Conservation (phyloP, 192 early-diverging fungal genomes). For the Entophlyctis luteolus region DNA sequence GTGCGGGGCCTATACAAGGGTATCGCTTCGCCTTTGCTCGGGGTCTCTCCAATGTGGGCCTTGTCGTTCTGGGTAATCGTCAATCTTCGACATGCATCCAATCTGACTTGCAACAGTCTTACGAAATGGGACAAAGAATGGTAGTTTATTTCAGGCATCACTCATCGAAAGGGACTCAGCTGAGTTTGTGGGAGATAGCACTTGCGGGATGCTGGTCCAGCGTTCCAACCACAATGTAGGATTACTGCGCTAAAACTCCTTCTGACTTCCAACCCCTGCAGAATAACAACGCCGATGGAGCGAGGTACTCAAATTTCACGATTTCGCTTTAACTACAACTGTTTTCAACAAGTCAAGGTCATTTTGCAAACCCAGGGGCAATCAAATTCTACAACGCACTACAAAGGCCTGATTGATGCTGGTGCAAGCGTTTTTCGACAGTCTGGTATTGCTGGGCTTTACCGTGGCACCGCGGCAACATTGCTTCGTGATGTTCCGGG, state of each 20-base stretch:
- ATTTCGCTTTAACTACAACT: too few relatives aligned
- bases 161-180: slow-evolving; percentile 9
- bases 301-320: too few relatives aligned
- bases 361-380: slow-evolving; percentile 69
- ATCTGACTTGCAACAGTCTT: slow-evolving; percentile 17
- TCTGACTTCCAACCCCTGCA: too few relatives aligned
- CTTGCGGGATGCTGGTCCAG: slow-evolving; percentile 85
- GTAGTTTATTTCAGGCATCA: slow-evolving; percentile 30
- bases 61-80: slow-evolving; percentile 74
- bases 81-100: background rate
- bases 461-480: slow-evolving; percentile 82
- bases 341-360: too few relatives aligned
- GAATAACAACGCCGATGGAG: slow-evolving; percentile 85
- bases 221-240: slow-evolving; percentile 77
- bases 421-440: slow-evolving; percentile 68
- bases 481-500: slow-evolving; percentile 81
- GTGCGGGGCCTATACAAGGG: slow-evolving; percentile 81
- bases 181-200: slow-evolving; percentile 65
- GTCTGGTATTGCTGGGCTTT: slow-evolving; percentile 73
- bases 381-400: slow-evolving; percentile 37
- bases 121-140: slow-evolving; percentile 68
- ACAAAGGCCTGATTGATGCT: slow-evolving; percentile 82
- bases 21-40: slow-evolving; percentile 73
- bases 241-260: too few relatives aligned
- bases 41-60: slow-evolving; percentile 84